phyloP scores from a whole-genome alignment of 1,284 basidiomycete genomes.

The Boletellus deceptivus region DNA sequence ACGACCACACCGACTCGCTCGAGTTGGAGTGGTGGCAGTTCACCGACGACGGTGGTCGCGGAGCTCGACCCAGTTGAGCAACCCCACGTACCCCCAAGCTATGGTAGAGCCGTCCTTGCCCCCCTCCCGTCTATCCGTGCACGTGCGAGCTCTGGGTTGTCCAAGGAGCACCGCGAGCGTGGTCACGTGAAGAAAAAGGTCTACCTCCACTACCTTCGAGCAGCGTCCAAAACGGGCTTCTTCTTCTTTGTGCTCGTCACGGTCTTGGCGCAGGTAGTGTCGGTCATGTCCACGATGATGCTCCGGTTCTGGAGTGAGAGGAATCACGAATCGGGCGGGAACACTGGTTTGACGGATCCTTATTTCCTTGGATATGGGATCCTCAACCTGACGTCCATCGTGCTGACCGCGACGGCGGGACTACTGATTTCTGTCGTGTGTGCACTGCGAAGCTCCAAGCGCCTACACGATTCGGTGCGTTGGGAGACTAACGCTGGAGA shows the following conservation, averaged over 20 bases:
- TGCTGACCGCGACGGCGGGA: conserved; percentile 54
- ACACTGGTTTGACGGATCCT: conserved; percentile 50
- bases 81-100: conserved; percentile 38
- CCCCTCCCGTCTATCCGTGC: conserved; percentile 38
- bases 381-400: conserved; percentile 52
- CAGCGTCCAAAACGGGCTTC: conserved; percentile 76
- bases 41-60: conserved; percentile 27
- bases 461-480: conserved; percentile 74
- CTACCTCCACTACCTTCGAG: conserved; percentile 77
- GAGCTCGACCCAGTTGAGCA: not conserved
- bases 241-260: conserved; percentile 63
- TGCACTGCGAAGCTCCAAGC: conserved; percentile 70
- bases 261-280: conserved; percentile 51
- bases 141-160: conserved; percentile 43
- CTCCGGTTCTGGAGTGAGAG: conserved; percentile 82
- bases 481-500: too few relatives aligned
- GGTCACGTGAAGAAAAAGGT: conserved; percentile 80
- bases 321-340: conserved; percentile 61
- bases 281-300: conserved; percentile 64
- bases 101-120: conserved; percentile 42
- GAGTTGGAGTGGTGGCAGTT: conserved; percentile 42
- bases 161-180: conserved; percentile 80
- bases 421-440: conserved; percentile 79
- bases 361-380: conserved; percentile 64
- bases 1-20: conserved; percentile 52